A percentile compares a stretch with the other conserved stretches of the same genome.
Conservation (phyloP, 2,329 filamentous ascomycete genomes). For the Helicocarpus griseus region DNA sequence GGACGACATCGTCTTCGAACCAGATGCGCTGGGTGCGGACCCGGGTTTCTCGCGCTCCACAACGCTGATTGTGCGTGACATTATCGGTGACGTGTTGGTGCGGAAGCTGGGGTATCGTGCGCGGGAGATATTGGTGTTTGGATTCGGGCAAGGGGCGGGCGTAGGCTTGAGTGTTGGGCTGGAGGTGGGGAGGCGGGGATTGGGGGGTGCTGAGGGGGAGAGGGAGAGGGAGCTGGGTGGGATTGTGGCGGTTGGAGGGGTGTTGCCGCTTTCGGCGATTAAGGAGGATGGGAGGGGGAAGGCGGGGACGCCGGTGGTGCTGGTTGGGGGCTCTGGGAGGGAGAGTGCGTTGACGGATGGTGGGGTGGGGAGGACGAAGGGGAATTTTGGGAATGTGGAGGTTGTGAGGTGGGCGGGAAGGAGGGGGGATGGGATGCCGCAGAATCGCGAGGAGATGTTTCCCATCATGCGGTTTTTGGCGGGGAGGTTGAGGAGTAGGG, state of each 20-base stretch:
- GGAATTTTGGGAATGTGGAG: constrained; percentile 57
- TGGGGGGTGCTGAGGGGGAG: constrained; percentile 14
- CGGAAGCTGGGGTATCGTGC: constrained; percentile 49
- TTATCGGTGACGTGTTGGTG: constrained; percentile 46
- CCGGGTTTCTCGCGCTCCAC: constrained; percentile 49
- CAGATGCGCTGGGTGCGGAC: constrained; percentile 50
- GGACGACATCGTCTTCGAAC: constrained; percentile 52
- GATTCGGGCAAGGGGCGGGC: constrained; percentile 59
- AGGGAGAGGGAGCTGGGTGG: constrained; percentile 24
- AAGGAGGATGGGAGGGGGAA: constrained; percentile 18
- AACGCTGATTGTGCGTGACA: constrained; percentile 37
- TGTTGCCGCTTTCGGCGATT: constrained; percentile 27
- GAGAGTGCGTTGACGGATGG: constrained; percentile 49
- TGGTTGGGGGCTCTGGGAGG: constrained; percentile 32
- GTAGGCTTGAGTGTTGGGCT: constrained; percentile 49
- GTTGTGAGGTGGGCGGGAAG: constrained; percentile 60
- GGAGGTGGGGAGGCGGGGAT: constrained; percentile 22
- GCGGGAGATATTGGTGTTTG: constrained; percentile 54
- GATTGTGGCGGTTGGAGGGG: constrained; percentile 35
- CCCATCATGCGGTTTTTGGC: constrained; percentile 74
- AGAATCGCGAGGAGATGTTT: constrained; percentile 71
- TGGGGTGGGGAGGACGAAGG: constrained; percentile 54
- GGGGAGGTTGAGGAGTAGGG: constrained; percentile 31
- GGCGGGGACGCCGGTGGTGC: constrained; percentile 32
- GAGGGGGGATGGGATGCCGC: constrained; percentile 71